Evolutionary conservation across 164 flowering plant genomes (phyloP).

Genomic region (Warburgia ugandensis): DNA sequence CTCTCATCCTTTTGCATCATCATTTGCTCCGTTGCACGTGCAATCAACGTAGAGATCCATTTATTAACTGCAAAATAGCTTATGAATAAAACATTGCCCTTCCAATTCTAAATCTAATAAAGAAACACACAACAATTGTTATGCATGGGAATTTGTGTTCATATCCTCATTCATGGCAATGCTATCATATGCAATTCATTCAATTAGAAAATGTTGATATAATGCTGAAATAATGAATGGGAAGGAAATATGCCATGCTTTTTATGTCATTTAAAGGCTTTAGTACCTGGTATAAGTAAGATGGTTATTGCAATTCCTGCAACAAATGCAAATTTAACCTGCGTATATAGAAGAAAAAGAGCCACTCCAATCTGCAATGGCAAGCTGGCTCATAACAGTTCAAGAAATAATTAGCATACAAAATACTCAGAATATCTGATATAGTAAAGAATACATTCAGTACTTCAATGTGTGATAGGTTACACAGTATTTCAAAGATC

Average conservation of each 20-base stretch:
- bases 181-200: no score
- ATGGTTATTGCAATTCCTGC: slow-evolving; percentile 78
- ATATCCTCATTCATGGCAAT: not conserved
- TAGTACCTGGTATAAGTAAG: slow-evolving; percentile 83
- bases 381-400: no score
- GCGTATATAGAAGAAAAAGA: slow-evolving; percentile 75
- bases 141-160: not conserved
- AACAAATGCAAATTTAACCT: slow-evolving; percentile 90
- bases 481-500: no score
- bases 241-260: not conserved
- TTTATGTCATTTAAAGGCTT: not conserved
- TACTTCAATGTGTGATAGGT: no score
- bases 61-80: slow-evolving; percentile 60
- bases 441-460: no score
- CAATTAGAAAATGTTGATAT: not conserved
- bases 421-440: no score
- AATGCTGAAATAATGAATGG: not conserved
- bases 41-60: slow-evolving; percentile 83
- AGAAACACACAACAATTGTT: not conserved
- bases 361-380: slow-evolving; percentile 94
- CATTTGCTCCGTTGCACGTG: slow-evolving; percentile 82
- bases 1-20: slow-evolving; percentile 98
- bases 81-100: not conserved
- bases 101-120: not conserved
- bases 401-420: no score